Conservation (phyloP, 306 rosid species). For the Vigna hirtella region DNA sequence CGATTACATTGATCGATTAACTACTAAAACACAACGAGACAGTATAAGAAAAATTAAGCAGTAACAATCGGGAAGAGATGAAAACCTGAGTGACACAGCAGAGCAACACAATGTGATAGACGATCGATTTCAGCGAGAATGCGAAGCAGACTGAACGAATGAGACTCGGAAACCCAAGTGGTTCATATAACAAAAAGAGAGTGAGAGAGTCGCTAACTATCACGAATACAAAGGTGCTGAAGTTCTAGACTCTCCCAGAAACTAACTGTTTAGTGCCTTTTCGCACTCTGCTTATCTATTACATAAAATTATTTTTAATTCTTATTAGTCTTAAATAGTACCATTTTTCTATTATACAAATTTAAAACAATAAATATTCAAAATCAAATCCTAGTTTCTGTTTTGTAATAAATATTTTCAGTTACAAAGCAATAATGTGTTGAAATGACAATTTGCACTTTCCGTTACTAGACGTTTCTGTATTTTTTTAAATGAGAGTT, state of each 20-base stretch:
- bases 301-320: no score
- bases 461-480: no score
- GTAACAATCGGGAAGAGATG: background rate
- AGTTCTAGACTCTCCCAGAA: conserved; percentile 20
- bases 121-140: background rate
- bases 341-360: no score
- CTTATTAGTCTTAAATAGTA: no score
- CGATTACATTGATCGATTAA: background rate
- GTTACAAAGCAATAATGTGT: no score
- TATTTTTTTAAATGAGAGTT: no score
- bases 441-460: no score
- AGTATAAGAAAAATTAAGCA: background rate
- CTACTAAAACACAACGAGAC: background rate
- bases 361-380: no score
- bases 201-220: background rate
- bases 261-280: background rate
- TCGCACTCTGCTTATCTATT: background rate
- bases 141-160: background rate
- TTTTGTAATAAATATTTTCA: no score
- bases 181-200: background rate
- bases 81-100: conserved; percentile 21
- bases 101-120: conserved; percentile 22
- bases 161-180: no score
- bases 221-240: conserved; percentile 29
- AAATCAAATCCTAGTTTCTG: no score